Base-by-base conservation (phyloP, 1,284 basidiomycete species). In the Rhodotorula sp. region DNA sequence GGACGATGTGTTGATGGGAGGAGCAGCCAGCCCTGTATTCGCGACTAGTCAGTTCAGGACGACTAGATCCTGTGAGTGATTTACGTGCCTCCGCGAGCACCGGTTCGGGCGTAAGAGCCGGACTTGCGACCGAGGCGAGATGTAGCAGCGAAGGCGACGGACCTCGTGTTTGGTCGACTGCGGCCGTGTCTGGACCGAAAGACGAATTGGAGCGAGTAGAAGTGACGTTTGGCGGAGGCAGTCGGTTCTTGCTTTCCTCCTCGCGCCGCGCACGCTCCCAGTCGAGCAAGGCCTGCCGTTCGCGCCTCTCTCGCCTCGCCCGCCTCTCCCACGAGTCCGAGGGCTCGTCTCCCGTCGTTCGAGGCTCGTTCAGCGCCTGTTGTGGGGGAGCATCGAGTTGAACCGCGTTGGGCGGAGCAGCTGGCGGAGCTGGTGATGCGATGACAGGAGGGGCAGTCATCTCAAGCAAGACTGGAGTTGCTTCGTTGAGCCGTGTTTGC, bases 21-120 rank as follows among this genome's bases (percentile, higher is more conserved):
- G 51, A 62, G 51, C 2, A 62, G 60, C 60, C 51, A 53, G 27
- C 49, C 60, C 60, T 62, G 51, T 7, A 39, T 9, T 19, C 1
- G 7, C 29, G 4, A 17, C 30, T 13, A 15, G 24, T 57, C 55
- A 57, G 36, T 27, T 27, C n/a, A n/a, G n/a, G n/a, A n/a, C n/a
- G n/a, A n/a, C n/a, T n/a, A 22, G 24, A 7, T 9, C 2, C 9
- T 39, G 9, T n/a, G 10, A 44, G 22, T 5, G n/a, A n/a, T 4
- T n/a, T 44, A 17, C 36, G 55, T 10, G 44, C 55, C 11, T 57
- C n/a, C 4, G 36, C n/a, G 2, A 39, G 55, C 34, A 39, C 34
- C 11, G 24, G n/a, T n/a, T n/a, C 34, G 5, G 11, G 3, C 29
- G 15, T 24, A 57, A 4, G 22, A 29, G 34, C 22, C n/a, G n/a